Evolutionary conservation across 441 rosid species (phyloP), one percentile per base, ranked within the genome.

Genomic region (Erysimum cheiri): DNA sequence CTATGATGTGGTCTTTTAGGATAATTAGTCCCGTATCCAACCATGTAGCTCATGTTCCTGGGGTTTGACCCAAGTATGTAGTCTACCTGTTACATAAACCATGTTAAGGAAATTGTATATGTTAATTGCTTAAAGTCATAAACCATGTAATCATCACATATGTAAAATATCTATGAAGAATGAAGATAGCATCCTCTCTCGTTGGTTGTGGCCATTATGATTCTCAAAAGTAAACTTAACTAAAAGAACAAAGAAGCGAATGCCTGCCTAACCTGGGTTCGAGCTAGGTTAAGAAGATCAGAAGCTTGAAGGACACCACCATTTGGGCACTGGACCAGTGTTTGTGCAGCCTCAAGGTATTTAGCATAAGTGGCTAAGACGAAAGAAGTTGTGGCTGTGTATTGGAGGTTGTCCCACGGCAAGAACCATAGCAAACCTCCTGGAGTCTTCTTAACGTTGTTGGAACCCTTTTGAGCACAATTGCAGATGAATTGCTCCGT

Each of bases 351-450:
- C 3, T 53, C 49, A 50, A 88, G 77, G 62, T 78, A 78, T 4
- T 75, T 55, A 57, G 84, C 72, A 71, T 83, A 85, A 6, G 69
- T 79, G 5, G 80, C 44, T 4, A 81, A 74, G 32, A 84, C 64
- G 60, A 90, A 74, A 32, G 89, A 31, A 0, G 92, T 82, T 0
- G 85, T 44, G 24, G 85, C 44, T 47, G 80, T 78, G 75, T 86
- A 86, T 68, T 85, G 92, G 46, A 90, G 80, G 76, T 90, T 86
- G 33, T 78, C 58, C 82, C 85, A 80, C 1, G 78, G 80, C 59
- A 80, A 73, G 66, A 78, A 83, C 82, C 82, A 86, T 19, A 88
- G 60, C 56, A 88, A 63, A 15, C 93, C 93, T 14, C 92, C 92
- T 0, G 87, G 83, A 44, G 90, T 79, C 57, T 67, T 82, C 49